A percentile compares a stretch with the other conserved stretches of the same genome.
Conservation (phyloP, 768 basidiomycete species). For the Pleurotus tuoliensis region DNA sequence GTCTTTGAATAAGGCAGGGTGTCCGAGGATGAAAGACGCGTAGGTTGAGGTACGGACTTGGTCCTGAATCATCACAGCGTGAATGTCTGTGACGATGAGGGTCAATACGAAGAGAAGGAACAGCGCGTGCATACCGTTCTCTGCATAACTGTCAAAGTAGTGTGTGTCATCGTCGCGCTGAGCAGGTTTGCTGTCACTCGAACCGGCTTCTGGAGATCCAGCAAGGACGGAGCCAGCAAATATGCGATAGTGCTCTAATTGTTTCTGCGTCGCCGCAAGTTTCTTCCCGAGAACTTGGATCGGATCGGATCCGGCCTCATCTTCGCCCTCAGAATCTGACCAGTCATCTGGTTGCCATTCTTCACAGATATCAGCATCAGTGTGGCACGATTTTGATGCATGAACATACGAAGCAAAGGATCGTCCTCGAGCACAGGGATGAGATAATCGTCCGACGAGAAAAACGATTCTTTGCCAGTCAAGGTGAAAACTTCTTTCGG, state of each 20-base stretch:
- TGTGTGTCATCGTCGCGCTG: constrained; percentile 84
- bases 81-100: constrained; percentile 60
- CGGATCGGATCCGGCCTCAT: constrained; percentile 32
- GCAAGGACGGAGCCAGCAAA: constrained; percentile 45
- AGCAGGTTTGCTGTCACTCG: constrained; percentile 19
- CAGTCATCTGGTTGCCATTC: constrained; percentile 63
- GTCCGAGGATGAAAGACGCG: constrained; percentile 84
- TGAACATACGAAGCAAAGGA: constrained; percentile 75
- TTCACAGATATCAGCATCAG: constrained; percentile 7
- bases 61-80: constrained; percentile 95
- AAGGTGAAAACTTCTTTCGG: constrained; percentile 41
- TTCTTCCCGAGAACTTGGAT: constrained; percentile 61
- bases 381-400: not conserved
- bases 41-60: constrained; percentile 92
- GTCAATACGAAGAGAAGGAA: too few species aligned
- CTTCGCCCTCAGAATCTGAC: constrained; percentile 60
- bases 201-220: constrained; percentile 30
- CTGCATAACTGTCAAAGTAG: constrained; percentile 88
- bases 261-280: constrained; percentile 52
- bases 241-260: constrained; percentile 57
- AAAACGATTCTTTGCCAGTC: constrained; percentile 56
- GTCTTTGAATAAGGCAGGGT: constrained; percentile 75
- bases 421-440: constrained; percentile 83
- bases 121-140: constrained; percentile 57
- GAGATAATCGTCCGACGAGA: constrained; percentile 76